These are phyloP conservation scores for Russula sp. DNA, from an alignment of 768 basidiomycete species.

Conservation along the genomic window DNA sequence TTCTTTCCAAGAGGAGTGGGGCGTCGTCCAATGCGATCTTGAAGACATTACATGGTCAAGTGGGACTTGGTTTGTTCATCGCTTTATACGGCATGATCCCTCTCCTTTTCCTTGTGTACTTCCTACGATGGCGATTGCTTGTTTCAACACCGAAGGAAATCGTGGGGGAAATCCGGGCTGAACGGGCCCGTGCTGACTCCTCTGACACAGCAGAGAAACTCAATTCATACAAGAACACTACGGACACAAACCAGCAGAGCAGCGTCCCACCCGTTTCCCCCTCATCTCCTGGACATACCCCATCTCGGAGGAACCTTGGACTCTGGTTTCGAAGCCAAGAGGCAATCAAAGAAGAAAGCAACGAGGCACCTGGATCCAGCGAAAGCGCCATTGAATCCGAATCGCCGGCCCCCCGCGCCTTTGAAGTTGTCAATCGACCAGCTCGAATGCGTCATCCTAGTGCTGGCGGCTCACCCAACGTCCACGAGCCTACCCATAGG, in stretches of 20 bases:
- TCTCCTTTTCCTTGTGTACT: conserved; percentile 33
- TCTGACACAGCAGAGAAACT: conserved; percentile 40
- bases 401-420: conserved; percentile 33
- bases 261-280: conserved; percentile 28
- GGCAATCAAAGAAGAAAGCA: conserved; percentile 19
- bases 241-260: conserved; percentile 21
- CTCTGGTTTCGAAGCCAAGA: conserved; percentile 35
- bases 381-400: conserved; percentile 32
- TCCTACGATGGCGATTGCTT: conserved; percentile 12
- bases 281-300: conserved; percentile 27
- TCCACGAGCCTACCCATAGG: conserved; percentile 36
- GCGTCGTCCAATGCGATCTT: conserved; percentile 34
- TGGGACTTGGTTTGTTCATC: conserved; percentile 58
- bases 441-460: conserved; percentile 50
- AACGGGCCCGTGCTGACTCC: conserved; percentile 33
- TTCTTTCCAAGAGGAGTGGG: conserved; percentile 33
- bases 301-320: conserved; percentile 33
- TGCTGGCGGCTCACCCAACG: conserved; percentile 37
- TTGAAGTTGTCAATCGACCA: conserved; percentile 47
- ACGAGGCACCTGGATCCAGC: conserved; percentile 35
- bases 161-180: conserved; percentile 13
- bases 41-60: conserved; percentile 57
- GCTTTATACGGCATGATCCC: conserved; percentile 53
- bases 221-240: conserved; percentile 21
- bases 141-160: conserved; percentile 8